phyloP scores from a whole-genome alignment of 768 basidiomycete genomes.

The Nidularia sp. region DNA sequence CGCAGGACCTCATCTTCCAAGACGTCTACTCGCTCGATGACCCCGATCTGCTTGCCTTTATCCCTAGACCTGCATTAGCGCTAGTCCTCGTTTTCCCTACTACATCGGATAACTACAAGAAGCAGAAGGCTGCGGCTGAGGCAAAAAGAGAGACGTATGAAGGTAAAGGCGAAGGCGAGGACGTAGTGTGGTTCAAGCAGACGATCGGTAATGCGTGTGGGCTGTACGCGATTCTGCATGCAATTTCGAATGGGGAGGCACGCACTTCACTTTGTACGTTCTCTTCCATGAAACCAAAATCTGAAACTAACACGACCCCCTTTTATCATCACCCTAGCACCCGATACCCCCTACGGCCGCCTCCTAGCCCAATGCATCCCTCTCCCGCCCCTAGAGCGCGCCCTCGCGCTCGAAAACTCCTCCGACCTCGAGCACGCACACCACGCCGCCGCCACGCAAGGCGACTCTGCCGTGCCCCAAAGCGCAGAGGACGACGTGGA shows the following conservation, averaged over 20 bases:
- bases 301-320: neutral
- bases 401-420: constrained; percentile 31
- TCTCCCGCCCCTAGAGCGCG: constrained; percentile 21
- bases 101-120: constrained; percentile 13
- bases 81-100: constrained; percentile 25
- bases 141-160: constrained; percentile 16
- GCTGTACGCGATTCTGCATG: constrained; percentile 29
- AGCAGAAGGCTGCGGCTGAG: constrained; percentile 13
- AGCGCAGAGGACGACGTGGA: constrained; percentile 21
- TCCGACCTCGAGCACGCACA: constrained; percentile 22
- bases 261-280: constrained; percentile 16
- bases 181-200: constrained; percentile 31
- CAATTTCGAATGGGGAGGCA: constrained; percentile 21
- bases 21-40: constrained; percentile 29
- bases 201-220: constrained; percentile 35
- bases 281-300: no score
- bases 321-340: constrained; percentile 7
- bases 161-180: constrained; percentile 23
- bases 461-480: constrained; percentile 21
- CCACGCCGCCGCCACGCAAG: constrained; percentile 21
- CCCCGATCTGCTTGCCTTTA: constrained; percentile 24
- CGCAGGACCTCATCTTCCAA: constrained; percentile 19
- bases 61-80: constrained; percentile 24
- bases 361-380: constrained; percentile 17
- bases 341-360: constrained; percentile 14